A percentile compares a stretch with the other conserved stretches of the same genome.
Evolutionary conservation across 2,329 filamentous ascomycete genomes (phyloP).

Genomic region (Colletotrichum coccodes): DNA sequence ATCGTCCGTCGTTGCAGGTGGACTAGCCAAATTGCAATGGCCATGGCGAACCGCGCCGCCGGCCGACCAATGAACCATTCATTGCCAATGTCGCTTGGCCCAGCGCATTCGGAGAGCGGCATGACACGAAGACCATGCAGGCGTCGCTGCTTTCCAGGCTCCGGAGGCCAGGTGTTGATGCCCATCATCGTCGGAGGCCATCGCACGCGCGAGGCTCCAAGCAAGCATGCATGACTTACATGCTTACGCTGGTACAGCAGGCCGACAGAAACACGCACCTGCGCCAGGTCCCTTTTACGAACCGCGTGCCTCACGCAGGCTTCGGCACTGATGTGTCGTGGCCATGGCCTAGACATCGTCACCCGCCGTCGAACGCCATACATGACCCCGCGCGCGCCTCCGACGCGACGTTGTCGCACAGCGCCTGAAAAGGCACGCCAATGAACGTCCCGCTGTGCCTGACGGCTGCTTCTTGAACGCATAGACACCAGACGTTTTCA

Average conservation of each 20-base stretch:
- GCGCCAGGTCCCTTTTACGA: background rate
- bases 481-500: background rate
- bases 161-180: background rate
- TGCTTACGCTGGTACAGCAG: background rate
- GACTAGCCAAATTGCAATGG: constrained; percentile 5
- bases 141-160: background rate
- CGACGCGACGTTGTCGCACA: background rate
- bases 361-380: background rate
- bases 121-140: background rate
- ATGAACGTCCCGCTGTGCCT: constrained; percentile 21
- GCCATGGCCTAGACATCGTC: background rate
- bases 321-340: background rate
- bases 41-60: background rate
- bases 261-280: background rate
- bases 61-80: background rate
- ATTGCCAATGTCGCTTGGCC: constrained; percentile 1
- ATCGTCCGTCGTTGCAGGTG: constrained; percentile 7
- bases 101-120: background rate
- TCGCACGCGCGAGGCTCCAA: background rate
- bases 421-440: constrained; percentile 20
- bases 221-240: background rate
- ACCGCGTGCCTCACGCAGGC: background rate
- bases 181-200: background rate
- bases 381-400: background rate
- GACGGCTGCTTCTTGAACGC: background rate